Evolutionary conservation across 805 yeast genomes (phyloP).

Genomic region (Candida insectalens): DNA sequence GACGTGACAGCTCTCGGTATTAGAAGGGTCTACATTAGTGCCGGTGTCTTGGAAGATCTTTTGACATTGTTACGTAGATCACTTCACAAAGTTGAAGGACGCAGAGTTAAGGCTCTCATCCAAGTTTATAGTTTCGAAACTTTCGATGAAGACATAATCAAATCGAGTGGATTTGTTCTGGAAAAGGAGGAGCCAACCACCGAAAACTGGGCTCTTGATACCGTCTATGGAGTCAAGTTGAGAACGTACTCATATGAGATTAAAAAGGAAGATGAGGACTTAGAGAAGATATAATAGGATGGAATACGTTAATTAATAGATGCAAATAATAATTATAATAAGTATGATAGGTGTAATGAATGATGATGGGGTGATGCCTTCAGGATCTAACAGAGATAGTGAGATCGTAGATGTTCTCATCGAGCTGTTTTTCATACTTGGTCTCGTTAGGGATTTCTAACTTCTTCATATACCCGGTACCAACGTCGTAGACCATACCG

Average conservation of each 20-base stretch:
- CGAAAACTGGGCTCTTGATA: background rate
- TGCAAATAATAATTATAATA: background rate
- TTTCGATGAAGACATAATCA: constrained; percentile 27
- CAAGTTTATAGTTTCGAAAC: constrained; percentile 47
- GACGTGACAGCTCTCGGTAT: constrained; percentile 51
- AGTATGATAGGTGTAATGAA: too few species aligned
- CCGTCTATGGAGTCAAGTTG: background rate
- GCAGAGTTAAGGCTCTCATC: constrained; percentile 29
- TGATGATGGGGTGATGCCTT: too few species aligned
- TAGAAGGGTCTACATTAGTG: constrained; percentile 55
- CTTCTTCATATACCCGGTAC: constrained; percentile 50
- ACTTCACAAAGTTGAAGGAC: constrained; percentile 18
- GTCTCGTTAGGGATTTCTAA: constrained; percentile 16
- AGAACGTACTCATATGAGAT: constrained; percentile 1
- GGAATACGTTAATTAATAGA: too few species aligned
- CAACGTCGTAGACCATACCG: constrained; percentile 81
- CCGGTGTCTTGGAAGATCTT: constrained; percentile 56
- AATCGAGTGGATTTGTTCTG: constrained; percentile 31
- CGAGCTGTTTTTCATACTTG: background rate
- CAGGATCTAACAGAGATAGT: background rate
- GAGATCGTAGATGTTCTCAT: background rate
- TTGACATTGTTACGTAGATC: constrained; percentile 16
- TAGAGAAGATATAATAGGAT: background rate
- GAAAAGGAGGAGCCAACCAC: background rate
- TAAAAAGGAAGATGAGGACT: background rate